phyloP scores from a whole-genome alignment of 805 yeast species.

The Kodamaea restingae region DNA sequence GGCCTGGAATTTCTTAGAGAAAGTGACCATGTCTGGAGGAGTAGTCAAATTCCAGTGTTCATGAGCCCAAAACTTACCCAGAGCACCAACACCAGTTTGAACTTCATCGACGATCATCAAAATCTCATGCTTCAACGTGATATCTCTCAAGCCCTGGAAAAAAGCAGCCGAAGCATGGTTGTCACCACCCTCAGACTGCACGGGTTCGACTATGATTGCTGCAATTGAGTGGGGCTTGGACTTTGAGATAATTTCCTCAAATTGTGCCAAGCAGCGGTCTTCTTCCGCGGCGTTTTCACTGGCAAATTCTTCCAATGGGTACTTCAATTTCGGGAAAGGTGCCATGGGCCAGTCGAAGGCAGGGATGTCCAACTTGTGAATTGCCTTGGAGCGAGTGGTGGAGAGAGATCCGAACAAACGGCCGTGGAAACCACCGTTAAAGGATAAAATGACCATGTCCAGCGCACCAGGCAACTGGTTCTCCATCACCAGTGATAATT shows the following conservation, averaged over 20 bases:
- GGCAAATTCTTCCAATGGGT: conserved; percentile 34
- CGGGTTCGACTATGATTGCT: conserved; percentile 54
- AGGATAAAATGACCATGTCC: conserved; percentile 50
- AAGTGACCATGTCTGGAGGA: conserved; percentile 66
- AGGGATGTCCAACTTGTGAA: conserved; percentile 58
- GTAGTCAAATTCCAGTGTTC: conserved; percentile 61
- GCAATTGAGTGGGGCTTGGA: conserved; percentile 44
- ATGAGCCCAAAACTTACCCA: conserved; percentile 72
- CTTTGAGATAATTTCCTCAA: conserved; percentile 36
- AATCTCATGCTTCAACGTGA: conserved; percentile 54
- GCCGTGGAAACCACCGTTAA: conserved; percentile 55
- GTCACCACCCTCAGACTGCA: conserved; percentile 76
- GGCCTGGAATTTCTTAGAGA: conserved; percentile 69
- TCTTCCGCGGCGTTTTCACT: conserved; percentile 47
- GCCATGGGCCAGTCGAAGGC: conserved; percentile 58
- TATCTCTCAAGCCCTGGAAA: conserved; percentile 59
- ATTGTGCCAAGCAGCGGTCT: conserved; percentile 40
- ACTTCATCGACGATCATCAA: conserved; percentile 69
- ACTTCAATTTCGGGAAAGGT: conserved; percentile 40
- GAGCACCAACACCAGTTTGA: conserved; percentile 72
- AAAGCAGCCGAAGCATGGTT: conserved; percentile 62
- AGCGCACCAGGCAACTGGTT: conserved; percentile 51
- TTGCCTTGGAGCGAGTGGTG: conserved; percentile 53
- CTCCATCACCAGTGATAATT: conserved; percentile 45
- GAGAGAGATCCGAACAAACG: conserved; percentile 54